Evolutionary conservation across 371 early-diverging fungal species (phyloP).

Genomic region (Apophysomyces trapeziformis): DNA sequence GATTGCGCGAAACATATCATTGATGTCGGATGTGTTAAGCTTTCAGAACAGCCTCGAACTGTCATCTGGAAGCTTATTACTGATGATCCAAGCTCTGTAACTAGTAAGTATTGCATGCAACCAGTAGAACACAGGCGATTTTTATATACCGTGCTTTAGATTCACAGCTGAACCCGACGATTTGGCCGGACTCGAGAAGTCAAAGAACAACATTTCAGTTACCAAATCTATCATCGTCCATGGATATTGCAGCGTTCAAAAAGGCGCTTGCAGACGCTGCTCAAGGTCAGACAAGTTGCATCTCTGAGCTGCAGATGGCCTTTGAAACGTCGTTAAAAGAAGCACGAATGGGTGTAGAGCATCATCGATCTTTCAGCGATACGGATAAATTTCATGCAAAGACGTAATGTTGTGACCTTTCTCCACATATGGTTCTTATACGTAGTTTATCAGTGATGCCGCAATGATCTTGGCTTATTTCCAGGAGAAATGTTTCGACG

Average conservation of each 20-base stretch:
- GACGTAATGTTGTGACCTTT: conserved; percentile 20
- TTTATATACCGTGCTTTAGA: conserved; percentile 4
- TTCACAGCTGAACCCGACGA: conserved; percentile 7
- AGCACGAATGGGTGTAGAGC: conserved; percentile 30
- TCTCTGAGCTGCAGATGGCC: conserved; percentile 21
- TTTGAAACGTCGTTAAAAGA: conserved; percentile 29
- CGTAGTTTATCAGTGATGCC: conserved; percentile 27
- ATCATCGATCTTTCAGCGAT: conserved; percentile 19
- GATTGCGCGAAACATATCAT: conserved; percentile 41
- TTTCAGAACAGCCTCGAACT: conserved; percentile 41
- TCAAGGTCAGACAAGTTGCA: conserved; percentile 25
- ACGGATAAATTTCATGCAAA: conserved; percentile 27
- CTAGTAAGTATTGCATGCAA: neutral
- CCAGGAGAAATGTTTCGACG: conserved; percentile 27
- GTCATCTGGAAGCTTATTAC: conserved; percentile 39
- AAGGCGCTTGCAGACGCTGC: conserved; percentile 29
- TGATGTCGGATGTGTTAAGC: conserved; percentile 25
- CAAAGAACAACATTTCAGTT: conserved; percentile 21
- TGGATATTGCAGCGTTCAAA: conserved; percentile 34
- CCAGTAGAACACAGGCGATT: neutral
- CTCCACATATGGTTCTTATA: neutral
- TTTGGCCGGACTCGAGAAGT: conserved; percentile 23
- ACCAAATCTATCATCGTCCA: conserved; percentile 30
- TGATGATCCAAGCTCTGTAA: conserved; percentile 5
- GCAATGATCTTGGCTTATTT: conserved; percentile 31